Percentiles rank a stretch among this genome's conserved stretches.
Conservation (phyloP, 768 basidiomycete genomes). For the Mycena filopes region DNA sequence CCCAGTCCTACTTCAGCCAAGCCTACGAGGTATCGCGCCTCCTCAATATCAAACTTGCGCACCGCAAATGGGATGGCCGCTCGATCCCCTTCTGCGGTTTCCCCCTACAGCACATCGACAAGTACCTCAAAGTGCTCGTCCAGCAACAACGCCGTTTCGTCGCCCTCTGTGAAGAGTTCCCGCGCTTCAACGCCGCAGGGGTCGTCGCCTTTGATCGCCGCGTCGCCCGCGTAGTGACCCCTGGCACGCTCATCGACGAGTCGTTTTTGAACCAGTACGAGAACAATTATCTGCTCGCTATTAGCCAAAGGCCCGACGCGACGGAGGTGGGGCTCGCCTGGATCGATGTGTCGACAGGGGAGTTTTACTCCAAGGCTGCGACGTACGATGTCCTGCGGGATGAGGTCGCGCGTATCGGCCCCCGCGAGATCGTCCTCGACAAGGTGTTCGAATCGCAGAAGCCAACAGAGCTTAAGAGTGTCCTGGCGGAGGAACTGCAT, state of each 20-base stretch:
- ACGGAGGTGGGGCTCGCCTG: slow-evolving; percentile 79
- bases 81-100: slow-evolving; percentile 91
- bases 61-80: slow-evolving; percentile 76
- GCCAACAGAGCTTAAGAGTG: slow-evolving; percentile 58
- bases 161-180: slow-evolving; percentile 94
- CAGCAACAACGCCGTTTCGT: slow-evolving; percentile 87
- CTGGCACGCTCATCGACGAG: slow-evolving; percentile 94
- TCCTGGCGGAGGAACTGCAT: slow-evolving; percentile 63
- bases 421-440: slow-evolving; percentile 84
- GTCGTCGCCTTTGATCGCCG: slow-evolving; percentile 79
- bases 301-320: slow-evolving; percentile 45
- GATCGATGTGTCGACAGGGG: slow-evolving; percentile 95
- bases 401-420: slow-evolving; percentile 83
- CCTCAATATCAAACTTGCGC: slow-evolving; percentile 86
- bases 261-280: slow-evolving; percentile 86
- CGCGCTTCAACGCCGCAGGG: slow-evolving; percentile 55
- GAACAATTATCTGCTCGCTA: slow-evolving; percentile 89
- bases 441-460: slow-evolving; percentile 46
- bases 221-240: slow-evolving; percentile 89
- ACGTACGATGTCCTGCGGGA: slow-evolving; percentile 71
- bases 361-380: slow-evolving; percentile 83
- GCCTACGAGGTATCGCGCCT: slow-evolving; percentile 80
- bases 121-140: slow-evolving; percentile 86
- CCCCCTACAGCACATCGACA: slow-evolving; percentile 85
- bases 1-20: slow-evolving; percentile 94